Evolutionary conservation across 306 rosid species (phyloP), one percentile per base, ranked within the genome.

Genomic region (Quillaja saponaria): DNA sequence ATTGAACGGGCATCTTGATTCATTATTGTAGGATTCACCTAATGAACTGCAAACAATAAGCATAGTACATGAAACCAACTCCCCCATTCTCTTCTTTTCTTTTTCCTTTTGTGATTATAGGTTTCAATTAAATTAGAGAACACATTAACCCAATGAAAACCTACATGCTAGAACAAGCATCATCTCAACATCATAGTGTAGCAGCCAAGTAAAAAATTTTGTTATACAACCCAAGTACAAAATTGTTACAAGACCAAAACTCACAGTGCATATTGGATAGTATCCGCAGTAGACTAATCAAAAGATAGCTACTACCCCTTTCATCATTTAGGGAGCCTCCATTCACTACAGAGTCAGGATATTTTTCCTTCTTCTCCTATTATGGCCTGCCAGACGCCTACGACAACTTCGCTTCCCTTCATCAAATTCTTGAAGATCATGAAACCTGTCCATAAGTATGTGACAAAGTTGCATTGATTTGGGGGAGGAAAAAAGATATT

Each of bases 401-500:
- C 97, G 90, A 55, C 97, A 90, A 83, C 97, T 90, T 66, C 97
- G 78, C 80, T 80, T 90, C 72, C 96, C 97, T 67, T 90, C 97
- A 68, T 90, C 97, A 60, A 90, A 90, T 71, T 90, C 96, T 79
- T 87, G 88, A 74, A 90, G 96, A 58, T 58, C 81, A 73, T 90
- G 97, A 77, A 87, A 90, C 90, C 97, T 90, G 84, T 35, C 76
- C 81, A 82, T 20, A 68, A 67, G 44, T 52, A 61, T 44, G 56
- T n/a, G 31, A 67, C 31, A 64, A 58, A 61, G 68, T 77, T 45
- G 25, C 71, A 63, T 53, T 46, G 44, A 77, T 70, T 28, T 15
- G 63, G 65, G 49, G 57, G 66, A 69, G 45, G 63, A 31, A 48
- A 65, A 35, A 71, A 71, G 41, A 16, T 63, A 70, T 65, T 49